These are phyloP conservation scores for Lachancea fermentati DNA, from an alignment of 805 yeast genomes.

Conservation along the genomic window DNA sequence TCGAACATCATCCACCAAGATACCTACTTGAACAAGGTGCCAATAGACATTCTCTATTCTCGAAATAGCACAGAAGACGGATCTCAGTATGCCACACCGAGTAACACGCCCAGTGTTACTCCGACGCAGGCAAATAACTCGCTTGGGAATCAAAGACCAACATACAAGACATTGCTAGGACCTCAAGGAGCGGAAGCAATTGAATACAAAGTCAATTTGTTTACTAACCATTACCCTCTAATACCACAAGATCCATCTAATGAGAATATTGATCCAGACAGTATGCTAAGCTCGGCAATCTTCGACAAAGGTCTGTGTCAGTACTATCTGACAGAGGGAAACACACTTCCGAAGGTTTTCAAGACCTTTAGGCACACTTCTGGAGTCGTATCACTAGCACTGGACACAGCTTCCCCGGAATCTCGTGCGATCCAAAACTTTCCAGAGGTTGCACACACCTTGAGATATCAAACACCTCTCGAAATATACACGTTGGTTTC, in stretches of 20 bases:
- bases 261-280: constrained; percentile 20
- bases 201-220: constrained; percentile 22
- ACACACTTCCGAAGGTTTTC: constrained; percentile 58
- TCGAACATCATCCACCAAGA: constrained; percentile 54
- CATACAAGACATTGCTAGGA: constrained; percentile 27
- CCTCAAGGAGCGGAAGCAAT: constrained; percentile 23
- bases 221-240: constrained; percentile 28
- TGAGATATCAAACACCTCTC: constrained; percentile 55
- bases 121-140: constrained; percentile 2
- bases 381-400: constrained; percentile 21
- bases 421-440: constrained; percentile 17
- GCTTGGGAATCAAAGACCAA: constrained; percentile 1
- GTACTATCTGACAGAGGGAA: constrained; percentile 51
- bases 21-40: constrained; percentile 20
- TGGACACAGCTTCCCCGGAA: constrained; percentile 24
- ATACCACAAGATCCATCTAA: constrained; percentile 21
- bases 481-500: constrained; percentile 73
- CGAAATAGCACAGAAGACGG: constrained; percentile 2
- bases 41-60: constrained; percentile 21
- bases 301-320: constrained; percentile 56
- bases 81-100: constrained; percentile 10
- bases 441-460: constrained; percentile 30
- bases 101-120: constrained; percentile 3
- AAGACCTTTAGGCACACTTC: constrained; percentile 14
- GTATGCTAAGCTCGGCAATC: constrained; percentile 9